These are phyloP conservation scores for Penicillium sp. DNA, from an alignment of 2,329 filamentous ascomycete genomes.

Conservation along the genomic window DNA sequence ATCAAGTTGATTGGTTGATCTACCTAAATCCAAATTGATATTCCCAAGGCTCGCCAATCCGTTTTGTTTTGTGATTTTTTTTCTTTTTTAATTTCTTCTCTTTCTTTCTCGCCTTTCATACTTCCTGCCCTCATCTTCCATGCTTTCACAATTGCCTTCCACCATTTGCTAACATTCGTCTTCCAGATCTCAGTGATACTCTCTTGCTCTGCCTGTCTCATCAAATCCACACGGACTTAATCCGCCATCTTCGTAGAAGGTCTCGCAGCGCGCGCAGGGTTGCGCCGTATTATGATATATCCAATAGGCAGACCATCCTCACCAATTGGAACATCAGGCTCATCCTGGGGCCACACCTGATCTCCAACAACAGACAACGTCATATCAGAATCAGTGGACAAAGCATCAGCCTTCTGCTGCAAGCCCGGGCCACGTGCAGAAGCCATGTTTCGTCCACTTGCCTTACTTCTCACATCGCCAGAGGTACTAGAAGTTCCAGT, in stretches of 20 bases:
- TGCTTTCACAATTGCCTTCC: background rate
- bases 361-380: background rate
- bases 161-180: background rate
- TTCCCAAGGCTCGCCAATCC: background rate
- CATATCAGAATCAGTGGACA: background rate
- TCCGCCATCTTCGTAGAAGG: slow-evolving; percentile 7
- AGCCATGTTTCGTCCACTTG: background rate
- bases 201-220: background rate
- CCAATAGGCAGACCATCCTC: slow-evolving; percentile 2
- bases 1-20: slow-evolving; percentile 1
- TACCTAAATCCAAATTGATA: background rate
- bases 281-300: slow-evolving; percentile 8
- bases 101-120: background rate
- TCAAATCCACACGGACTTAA: background rate
- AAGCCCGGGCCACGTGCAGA: background rate
- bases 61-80: background rate
- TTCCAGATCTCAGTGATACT: background rate
- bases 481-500: too few species aligned
- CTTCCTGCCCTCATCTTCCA: background rate
- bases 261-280: slow-evolving; percentile 13
- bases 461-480: background rate
- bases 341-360: background rate
- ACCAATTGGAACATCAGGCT: background rate
- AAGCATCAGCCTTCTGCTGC: background rate
- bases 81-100: background rate